Evolutionary conservation across 345 rosid species (phyloP).

Genomic region (Populus alba): DNA sequence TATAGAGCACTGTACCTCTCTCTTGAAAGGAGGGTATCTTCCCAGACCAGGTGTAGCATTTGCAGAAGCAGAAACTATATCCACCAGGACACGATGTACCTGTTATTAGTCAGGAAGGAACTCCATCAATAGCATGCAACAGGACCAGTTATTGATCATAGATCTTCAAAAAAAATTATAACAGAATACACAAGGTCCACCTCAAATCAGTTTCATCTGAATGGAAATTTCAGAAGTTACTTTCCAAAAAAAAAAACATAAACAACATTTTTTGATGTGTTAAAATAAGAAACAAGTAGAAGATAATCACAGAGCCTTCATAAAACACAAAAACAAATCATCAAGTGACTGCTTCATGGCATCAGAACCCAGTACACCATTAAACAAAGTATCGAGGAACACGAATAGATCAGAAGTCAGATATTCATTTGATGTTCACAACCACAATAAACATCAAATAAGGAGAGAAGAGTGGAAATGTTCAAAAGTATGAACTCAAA

Average conservation of each 20-base stretch:
- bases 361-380: background rate
- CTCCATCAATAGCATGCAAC: background rate
- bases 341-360: background rate
- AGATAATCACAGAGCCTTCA: background rate
- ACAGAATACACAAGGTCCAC: background rate
- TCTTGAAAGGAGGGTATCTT: slow-evolving; percentile 92
- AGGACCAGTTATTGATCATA: background rate
- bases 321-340: background rate
- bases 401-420: background rate
- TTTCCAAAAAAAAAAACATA: background rate
- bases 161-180: background rate
- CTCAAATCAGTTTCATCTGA: background rate
- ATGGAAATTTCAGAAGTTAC: background rate
- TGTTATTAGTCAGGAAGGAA: slow-evolving; percentile 16
- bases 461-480: background rate
- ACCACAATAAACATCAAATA: background rate
- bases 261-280: background rate
- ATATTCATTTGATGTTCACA: background rate
- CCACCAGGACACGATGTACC: slow-evolving; percentile 94
- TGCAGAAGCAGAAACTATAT: slow-evolving; percentile 83
- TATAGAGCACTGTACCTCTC: slow-evolving; percentile 57
- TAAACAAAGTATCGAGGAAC: background rate
- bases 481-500: background rate
- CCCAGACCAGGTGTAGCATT: slow-evolving; percentile 97
- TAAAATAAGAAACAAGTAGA: background rate